A percentile compares a stretch with the other conserved stretches of the same genome.
These are phyloP conservation scores for Diaporthe sp. DNA, from an alignment of 2,329 filamentous ascomycete genomes.

Conservation along the genomic window DNA sequence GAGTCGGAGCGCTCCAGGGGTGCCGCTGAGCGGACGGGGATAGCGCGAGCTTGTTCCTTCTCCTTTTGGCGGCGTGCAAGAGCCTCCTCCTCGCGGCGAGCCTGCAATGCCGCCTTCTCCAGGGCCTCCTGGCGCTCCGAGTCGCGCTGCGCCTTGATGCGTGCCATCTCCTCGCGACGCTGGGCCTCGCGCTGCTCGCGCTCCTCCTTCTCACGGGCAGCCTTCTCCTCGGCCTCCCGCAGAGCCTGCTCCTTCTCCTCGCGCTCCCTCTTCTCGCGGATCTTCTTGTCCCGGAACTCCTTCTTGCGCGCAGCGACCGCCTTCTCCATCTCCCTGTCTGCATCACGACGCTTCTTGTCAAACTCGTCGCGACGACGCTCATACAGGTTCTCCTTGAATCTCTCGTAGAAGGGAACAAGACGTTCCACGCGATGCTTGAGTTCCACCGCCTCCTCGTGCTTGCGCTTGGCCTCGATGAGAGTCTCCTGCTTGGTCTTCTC, in stretches of 20 bases:
- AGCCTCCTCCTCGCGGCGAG: slow-evolving; percentile 89
- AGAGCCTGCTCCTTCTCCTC: slow-evolving; percentile 86
- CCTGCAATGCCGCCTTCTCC: slow-evolving; percentile 78
- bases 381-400: slow-evolving; percentile 84
- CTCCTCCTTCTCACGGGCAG: slow-evolving; percentile 86
- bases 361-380: slow-evolving; percentile 95
- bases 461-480: slow-evolving; percentile 83
- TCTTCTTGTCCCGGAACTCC: slow-evolving; percentile 86
- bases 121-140: slow-evolving; percentile 76
- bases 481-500: slow-evolving; percentile 84
- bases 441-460: slow-evolving; percentile 92
- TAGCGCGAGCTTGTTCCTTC: slow-evolving; percentile 64
- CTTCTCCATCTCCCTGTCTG: slow-evolving; percentile 92
- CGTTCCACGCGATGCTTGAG: slow-evolving; percentile 93
- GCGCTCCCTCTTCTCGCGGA: slow-evolving; percentile 85
- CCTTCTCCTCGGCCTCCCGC: slow-evolving; percentile 88
- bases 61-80: slow-evolving; percentile 79
- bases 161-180: slow-evolving; percentile 78
- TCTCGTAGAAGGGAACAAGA: slow-evolving; percentile 86
- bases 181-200: slow-evolving; percentile 84
- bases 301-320: slow-evolving; percentile 90
- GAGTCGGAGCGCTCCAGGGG: slow-evolving; percentile 59
- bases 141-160: slow-evolving; percentile 75
- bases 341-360: slow-evolving; percentile 91
- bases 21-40: slow-evolving; percentile 49